Conservation (phyloP, 1,139 yeast genomes). For the Protomyces inouyei region DNA sequence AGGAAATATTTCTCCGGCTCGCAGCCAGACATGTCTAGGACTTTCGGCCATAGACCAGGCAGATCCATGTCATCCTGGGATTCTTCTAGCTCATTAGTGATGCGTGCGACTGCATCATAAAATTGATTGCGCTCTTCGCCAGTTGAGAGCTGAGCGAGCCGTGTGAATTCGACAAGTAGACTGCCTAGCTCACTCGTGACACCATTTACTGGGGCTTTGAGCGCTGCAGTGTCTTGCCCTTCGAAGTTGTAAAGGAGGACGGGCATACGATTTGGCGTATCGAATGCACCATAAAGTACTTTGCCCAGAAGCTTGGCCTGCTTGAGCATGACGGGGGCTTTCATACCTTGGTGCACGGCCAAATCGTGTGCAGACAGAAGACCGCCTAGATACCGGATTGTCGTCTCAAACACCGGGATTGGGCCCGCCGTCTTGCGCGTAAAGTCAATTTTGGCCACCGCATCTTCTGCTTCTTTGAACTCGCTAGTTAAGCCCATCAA, state of each 20-base stretch:
- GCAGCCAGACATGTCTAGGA: conserved; percentile 52
- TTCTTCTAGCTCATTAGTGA: conserved; percentile 43
- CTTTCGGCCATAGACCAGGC: conserved; percentile 46
- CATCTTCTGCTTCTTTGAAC: conserved; percentile 57
- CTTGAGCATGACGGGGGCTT: conserved; percentile 66
- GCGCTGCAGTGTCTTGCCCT: conserved; percentile 43
- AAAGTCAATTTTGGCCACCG: conserved; percentile 72
- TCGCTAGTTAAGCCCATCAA: conserved; percentile 73
- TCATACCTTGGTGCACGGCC: conserved; percentile 39
- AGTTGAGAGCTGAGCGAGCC: conserved; percentile 74
- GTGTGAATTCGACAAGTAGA: conserved; percentile 81
- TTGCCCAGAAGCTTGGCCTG: conserved; percentile 70
- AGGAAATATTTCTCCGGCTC: conserved; percentile 29
- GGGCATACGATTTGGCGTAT: conserved; percentile 35
- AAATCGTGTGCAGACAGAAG: conserved; percentile 74
- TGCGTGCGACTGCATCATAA: conserved; percentile 59
- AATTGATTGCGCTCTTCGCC: conserved; percentile 55
- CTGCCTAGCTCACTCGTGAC: conserved; percentile 91
- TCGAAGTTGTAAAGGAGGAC: conserved; percentile 51
- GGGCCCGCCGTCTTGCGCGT: conserved; percentile 41
- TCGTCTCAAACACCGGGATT: conserved; percentile 85
- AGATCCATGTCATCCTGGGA: conserved; percentile 39
- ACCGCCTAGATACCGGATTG: conserved; percentile 92
- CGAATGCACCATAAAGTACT: conserved; percentile 40
- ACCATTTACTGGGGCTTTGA: conserved; percentile 62